Base-by-base conservation (phyloP, 139 green algal genomes). In the Haematococcus lacustris region DNA sequence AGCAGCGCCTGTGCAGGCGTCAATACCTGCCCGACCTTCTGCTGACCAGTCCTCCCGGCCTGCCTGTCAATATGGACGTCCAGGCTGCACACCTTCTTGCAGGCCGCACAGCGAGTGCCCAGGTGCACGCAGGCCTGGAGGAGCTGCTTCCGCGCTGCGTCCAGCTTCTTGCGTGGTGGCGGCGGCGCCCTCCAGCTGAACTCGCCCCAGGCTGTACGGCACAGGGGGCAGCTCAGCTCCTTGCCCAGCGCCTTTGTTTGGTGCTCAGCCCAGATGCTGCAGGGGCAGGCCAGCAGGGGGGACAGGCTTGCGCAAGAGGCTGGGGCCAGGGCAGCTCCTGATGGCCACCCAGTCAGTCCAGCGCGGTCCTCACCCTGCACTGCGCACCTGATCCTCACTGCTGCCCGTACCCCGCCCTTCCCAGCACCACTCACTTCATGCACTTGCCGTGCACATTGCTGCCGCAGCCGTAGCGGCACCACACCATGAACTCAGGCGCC, bases 401-500 rank as follows among this genome's bases (percentile, higher is more conserved):
- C 47, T 37, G 28, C 53, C 21, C 25, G 9, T 7, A 64, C 25
- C 53, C 53, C 53, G 23, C 4, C 9, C 28, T 30, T 64, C 53
- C 4, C 13, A 64, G 13, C 53, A 3, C 17, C 47, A 66, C 78
- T 76, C 41, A 82, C 75, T 73, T 65, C 70, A 91, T 83, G 74
- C 86, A 91, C 65, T 82, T 82, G 2, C 81, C 86, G 68, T 91
- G 86, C 3, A 91, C 77, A 70, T 85, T 88, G 25, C 78, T 65
- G 28, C 86, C 86, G 71, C 86, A 91, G 38, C 83, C 77, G 32
- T 47, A 61, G 21, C 67, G 68, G 66, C 86, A 91, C 76, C 77
- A 85, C 61, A 89, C 82, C 64, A 89, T 71, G 34, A 78, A 70
- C 38, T 80, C 77, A 26, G 71, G 33, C 33, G 81, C 75, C 30